Percentiles rank a stretch among this genome's conserved stretches.
phyloP scores from a whole-genome alignment of 352 stramenopile genomes.

The Pythium chondricola region DNA sequence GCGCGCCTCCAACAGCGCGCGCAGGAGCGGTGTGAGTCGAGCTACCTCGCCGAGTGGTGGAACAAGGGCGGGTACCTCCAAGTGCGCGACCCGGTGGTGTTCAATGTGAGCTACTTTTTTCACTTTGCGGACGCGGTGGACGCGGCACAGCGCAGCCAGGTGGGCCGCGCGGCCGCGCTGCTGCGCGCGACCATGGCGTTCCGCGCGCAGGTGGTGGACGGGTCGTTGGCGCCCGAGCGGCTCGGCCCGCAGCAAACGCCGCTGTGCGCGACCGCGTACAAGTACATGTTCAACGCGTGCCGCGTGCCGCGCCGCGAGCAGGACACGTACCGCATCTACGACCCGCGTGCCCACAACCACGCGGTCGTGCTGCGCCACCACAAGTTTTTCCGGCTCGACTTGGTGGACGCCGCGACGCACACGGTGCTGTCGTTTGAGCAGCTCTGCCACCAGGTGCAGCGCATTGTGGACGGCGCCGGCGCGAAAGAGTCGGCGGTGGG shows the following conservation, averaged over 20 bases:
- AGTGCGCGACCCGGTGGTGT: slow-evolving; percentile 73
- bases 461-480: slow-evolving; percentile 40
- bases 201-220: slow-evolving; percentile 83
- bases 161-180: slow-evolving; percentile 72
- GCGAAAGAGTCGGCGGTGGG: slow-evolving; percentile 53
- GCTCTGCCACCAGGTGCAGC: slow-evolving; percentile 47
- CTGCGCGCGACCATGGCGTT: slow-evolving; percentile 86
- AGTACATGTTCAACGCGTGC: slow-evolving; percentile 95
- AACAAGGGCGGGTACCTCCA: slow-evolving; percentile 73
- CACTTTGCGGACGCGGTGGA: slow-evolving; percentile 67
- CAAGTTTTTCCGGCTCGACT: slow-evolving; percentile 65
- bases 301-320: slow-evolving; percentile 76
- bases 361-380: slow-evolving; percentile 85
- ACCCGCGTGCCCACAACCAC: slow-evolving; percentile 80
- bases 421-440: slow-evolving; percentile 50
- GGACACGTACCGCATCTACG: slow-evolving; percentile 88
- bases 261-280: slow-evolving; percentile 90
- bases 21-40: slow-evolving; percentile 52
- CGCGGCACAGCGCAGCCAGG: slow-evolving; percentile 48
- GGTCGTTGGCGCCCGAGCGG: slow-evolving; percentile 80
- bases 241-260: slow-evolving; percentile 87
- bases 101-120: slow-evolving; percentile 91
- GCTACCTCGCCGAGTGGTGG: slow-evolving; percentile 73
- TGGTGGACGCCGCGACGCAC: slow-evolving; percentile 33
- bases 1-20: slow-evolving; percentile 52